A percentile compares a stretch with the other conserved stretches of the same genome.
These are phyloP conservation scores for Metschnikowia borealis DNA, from an alignment of 805 yeast species.

Conservation along the genomic window DNA sequence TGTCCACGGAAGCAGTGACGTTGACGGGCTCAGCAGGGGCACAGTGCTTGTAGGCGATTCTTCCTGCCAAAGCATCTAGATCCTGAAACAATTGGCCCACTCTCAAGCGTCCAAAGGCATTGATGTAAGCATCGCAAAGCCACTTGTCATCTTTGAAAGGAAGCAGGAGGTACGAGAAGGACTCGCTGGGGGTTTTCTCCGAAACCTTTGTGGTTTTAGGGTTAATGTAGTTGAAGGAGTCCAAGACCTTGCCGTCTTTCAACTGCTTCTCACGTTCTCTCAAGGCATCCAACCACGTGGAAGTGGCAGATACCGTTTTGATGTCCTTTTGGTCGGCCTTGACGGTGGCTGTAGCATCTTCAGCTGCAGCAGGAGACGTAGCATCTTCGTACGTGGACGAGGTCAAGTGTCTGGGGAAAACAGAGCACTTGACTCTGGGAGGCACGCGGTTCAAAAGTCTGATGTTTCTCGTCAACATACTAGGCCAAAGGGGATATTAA, in stretches of 20 bases:
- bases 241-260: conserved; percentile 69
- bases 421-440: background rate
- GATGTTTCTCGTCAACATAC: background rate
- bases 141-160: conserved; percentile 83
- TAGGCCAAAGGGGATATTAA: background rate
- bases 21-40: conserved; percentile 94
- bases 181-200: conserved; percentile 74
- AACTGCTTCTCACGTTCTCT: conserved; percentile 66
- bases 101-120: conserved; percentile 86
- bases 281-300: conserved; percentile 86
- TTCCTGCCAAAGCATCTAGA: conserved; percentile 89
- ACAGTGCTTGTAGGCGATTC: conserved; percentile 88
- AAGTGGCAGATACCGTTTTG: conserved; percentile 41
- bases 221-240: conserved; percentile 65
- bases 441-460: background rate
- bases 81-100: conserved; percentile 94
- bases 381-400: conserved; percentile 27
- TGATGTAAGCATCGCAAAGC: conserved; percentile 82
- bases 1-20: conserved; percentile 92
- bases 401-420: background rate
- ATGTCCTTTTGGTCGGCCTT: conserved; percentile 57
- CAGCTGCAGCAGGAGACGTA: conserved; percentile 53
- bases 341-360: conserved; percentile 72
- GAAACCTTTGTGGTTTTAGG: conserved; percentile 67
- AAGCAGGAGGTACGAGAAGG: conserved; percentile 62